Evolutionary conservation across 2,329 filamentous ascomycete species (phyloP), one percentile per base, ranked within the genome.

Genomic region (Pezicula neosporulosa): DNA sequence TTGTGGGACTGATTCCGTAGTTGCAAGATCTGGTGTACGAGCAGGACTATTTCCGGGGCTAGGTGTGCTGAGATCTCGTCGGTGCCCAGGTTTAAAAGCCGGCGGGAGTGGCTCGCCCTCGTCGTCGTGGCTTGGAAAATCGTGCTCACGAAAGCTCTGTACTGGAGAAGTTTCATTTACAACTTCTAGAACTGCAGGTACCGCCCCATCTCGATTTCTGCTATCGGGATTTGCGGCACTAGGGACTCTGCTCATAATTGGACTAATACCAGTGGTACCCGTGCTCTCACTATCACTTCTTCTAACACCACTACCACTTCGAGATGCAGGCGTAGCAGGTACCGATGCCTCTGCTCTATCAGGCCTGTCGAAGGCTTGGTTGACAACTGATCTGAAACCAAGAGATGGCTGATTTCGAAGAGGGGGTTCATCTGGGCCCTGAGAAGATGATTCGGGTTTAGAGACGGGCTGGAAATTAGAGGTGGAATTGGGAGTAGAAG

Each of bases 211-310:
- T 36, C 72, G 71, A 48, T 56, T 56, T 46, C 59, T 53, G 19
- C 41, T 57, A 42, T 68, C 59, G 13, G 56, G 56, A 42, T 64
- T 62, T 9, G 66, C 69, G 44, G 68, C 67, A 52, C 77, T 77
- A 6, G 78, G 74, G n/a, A 60, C 60, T 75, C 77, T 47, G 56
- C 74, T 78, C 66, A 87, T 85, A 49, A 87, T 87, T 2, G 85
- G 85, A 61, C 83, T 86, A 55, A 87, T 76, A 1, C 62, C 65
- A 47, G 58, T 51, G 6, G 65, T 66, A 9, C 62, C 61, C 8
- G 83, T 86, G 55, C 82, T 83, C 53, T 77, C 77, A 51, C 82
- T 86, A 57, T 85, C 80, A 48, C 80, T 84, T 54, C 83, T 72
- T 35, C 69, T 72, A n/a, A 83, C 68, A 38, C 70, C 76, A 48